Base-by-base conservation (phyloP, 192 early-diverging fungal genomes). In the Chytriomyces confervae region DNA sequence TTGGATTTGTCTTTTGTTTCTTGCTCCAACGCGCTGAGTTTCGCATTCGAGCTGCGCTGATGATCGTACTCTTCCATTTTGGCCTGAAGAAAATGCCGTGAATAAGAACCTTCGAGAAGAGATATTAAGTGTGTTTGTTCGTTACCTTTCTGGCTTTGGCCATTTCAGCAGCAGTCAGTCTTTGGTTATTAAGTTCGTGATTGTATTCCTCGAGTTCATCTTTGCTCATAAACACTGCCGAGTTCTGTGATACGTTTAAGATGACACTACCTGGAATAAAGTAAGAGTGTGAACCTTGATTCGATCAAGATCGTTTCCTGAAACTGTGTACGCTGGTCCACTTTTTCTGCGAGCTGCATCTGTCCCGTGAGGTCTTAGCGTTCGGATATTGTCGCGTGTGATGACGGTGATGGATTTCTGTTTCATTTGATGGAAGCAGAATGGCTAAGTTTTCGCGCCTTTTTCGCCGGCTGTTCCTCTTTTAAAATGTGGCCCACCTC, bases 351-450 rank as follows among this genome's bases (percentile, higher is more conserved):
- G n/a, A 49, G 72, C 13, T 49, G 64, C 67, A 73, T 85, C 78
- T 18, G 68, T 75, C 44, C 72, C 57, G 67, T 89, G 89, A 1
- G 89, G 87, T 50, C 72, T 74, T 20, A 90, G 80, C 6, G 80
- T 84, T 6, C 89, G 77, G 57, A 90, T 89, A 64, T 89, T 89
- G 69, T 90, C 89, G 27, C 89, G 68, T 9, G 89, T 90, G 53
- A 90, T 86, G 27, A 90, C 86, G 7, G 86, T 86, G 57, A 89
- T 89, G 48, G 78, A 66, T 80, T 81, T 81, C 80, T 83, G 76
- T 7, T 27, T 10, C 13, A 36, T 13, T 11, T 11, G 29, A 66
- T n/a, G 57, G 20, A 20, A 60, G 16, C 16, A 60, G 57, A n/a
- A n/a, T 16, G 20, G 57, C 13, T 60, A 1, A n/a, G 20, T 60